Conservation (phyloP, 805 yeast species). For the Kockiozyma suomiensis region DNA sequence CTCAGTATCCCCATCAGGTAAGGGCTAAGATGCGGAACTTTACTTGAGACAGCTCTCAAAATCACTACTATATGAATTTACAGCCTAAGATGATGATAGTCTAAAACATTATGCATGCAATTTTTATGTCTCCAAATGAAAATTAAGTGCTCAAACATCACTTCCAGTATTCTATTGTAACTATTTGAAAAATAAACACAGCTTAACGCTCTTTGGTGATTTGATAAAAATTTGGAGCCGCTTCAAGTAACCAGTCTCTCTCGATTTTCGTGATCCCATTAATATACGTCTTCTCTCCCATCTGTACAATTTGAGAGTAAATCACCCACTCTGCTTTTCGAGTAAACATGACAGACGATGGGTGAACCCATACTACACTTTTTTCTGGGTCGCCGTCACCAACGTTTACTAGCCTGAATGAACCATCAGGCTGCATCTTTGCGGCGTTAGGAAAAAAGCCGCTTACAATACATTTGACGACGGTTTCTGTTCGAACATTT, state of each 20-base stretch:
- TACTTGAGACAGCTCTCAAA: too few species aligned
- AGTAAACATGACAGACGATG: constrained; percentile 31
- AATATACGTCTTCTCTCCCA: constrained; percentile 31
- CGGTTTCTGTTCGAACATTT: constrained; percentile 8
- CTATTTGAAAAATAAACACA: too few species aligned
- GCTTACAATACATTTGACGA: constrained; percentile 27
- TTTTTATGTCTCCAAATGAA: too few species aligned
- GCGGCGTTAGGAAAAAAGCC: constrained; percentile 35
- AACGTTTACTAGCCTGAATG: constrained; percentile 21
- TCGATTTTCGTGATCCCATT: constrained; percentile 32
- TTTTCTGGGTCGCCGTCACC: background rate
- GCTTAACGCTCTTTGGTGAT: constrained; percentile 6
- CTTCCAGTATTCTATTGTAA: too few species aligned
- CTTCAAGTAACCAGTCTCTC: constrained; percentile 32
- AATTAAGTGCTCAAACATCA: too few species aligned
- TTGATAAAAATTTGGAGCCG: constrained; percentile 29
- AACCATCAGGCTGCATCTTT: constrained; percentile 31
- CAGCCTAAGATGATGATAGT: too few species aligned
- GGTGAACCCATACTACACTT: constrained; percentile 30
- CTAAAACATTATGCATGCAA: too few species aligned
- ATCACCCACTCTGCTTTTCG: constrained; percentile 30
- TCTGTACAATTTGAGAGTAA: constrained; percentile 21
- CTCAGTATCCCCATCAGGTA: too few species aligned
- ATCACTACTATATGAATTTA: too few species aligned
- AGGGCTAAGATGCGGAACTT: too few species aligned